These are phyloP conservation scores for Zymoseptoria brevis DNA, from an alignment of 2,329 filamentous ascomycete species.

Conservation along the genomic window DNA sequence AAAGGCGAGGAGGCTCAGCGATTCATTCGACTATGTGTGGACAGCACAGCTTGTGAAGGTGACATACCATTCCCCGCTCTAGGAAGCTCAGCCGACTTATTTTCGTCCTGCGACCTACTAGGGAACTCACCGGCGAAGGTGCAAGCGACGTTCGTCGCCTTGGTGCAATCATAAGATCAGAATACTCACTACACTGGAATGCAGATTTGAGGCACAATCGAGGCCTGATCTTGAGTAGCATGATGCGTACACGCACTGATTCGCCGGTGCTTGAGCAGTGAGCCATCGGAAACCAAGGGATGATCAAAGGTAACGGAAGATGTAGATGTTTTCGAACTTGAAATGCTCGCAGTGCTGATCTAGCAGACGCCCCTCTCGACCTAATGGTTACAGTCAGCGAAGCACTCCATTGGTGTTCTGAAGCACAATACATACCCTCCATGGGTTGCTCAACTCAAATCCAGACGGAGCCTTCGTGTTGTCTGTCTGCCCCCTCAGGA, in stretches of 20 bases:
- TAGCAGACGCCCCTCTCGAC: slow-evolving; percentile 17
- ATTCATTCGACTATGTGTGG: no score
- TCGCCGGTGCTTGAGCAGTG: neutral
- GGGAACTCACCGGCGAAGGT: no score
- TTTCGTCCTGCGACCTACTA: no score
- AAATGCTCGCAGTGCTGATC: neutral
- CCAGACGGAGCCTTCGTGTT: slow-evolving; percentile 50
- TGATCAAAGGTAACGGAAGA: neutral
- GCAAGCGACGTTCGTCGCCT: no score
- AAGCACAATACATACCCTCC: slow-evolving; percentile 47
- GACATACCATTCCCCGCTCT: no score
- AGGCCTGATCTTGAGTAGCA: neutral
- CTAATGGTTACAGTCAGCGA: slow-evolving; percentile 9
- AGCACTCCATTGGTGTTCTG: neutral
- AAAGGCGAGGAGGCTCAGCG: neutral
- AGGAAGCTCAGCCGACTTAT: no score
- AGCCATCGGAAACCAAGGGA: neutral
- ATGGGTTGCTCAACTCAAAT: slow-evolving; percentile 60
- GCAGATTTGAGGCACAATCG: no score
- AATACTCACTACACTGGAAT: no score
- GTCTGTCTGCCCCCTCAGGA: slow-evolving; percentile 54
- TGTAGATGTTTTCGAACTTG: neutral
- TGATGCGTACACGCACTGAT: neutral
- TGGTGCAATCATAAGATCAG: no score
- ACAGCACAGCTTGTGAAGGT: no score